phyloP scores from a whole-genome alignment of 768 basidiomycete genomes.

The Leucosporidium scottii region DNA sequence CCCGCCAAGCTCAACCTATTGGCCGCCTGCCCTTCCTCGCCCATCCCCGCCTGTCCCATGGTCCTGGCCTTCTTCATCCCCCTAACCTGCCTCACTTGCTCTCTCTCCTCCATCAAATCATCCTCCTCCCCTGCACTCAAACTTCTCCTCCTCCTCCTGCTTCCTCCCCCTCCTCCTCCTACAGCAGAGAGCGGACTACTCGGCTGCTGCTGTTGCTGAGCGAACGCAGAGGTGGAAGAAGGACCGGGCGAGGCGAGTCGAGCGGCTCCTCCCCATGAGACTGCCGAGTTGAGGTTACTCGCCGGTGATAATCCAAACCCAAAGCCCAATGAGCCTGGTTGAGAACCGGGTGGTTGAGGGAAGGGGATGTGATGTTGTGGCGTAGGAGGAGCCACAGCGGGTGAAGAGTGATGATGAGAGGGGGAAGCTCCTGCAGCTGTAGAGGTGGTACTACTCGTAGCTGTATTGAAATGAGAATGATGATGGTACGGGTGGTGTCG shows the following conservation, averaged over 20 bases:
- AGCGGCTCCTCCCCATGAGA: background rate
- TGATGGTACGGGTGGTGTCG: too few species aligned
- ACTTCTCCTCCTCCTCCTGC: conserved; percentile 21
- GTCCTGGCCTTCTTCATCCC: background rate
- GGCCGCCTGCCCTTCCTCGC: background rate
- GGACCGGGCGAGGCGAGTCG: background rate
- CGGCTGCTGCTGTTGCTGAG: background rate
- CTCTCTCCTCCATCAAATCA: background rate
- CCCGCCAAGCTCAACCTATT: background rate
- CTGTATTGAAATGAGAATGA: too few species aligned
- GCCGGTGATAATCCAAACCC: conserved; percentile 22
- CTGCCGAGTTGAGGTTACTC: background rate
- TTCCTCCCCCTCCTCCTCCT: background rate
- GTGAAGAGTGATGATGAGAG: background rate
- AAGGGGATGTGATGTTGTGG: conserved; percentile 12
- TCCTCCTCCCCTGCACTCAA: conserved; percentile 17
- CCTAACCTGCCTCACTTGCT: background rate
- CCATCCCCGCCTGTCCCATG: background rate
- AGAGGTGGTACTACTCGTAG: too few species aligned
- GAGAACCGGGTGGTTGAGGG: conserved; percentile 15
- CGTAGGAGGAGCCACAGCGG: background rate
- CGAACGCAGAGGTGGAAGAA: background rate
- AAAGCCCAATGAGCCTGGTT: conserved; percentile 21
- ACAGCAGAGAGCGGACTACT: background rate
- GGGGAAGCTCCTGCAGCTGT: background rate